A percentile compares a stretch with the other conserved stretches of the same genome.
phyloP scores from a whole-genome alignment of 208 protist genomes.

The Porcisia deanei region DNA sequence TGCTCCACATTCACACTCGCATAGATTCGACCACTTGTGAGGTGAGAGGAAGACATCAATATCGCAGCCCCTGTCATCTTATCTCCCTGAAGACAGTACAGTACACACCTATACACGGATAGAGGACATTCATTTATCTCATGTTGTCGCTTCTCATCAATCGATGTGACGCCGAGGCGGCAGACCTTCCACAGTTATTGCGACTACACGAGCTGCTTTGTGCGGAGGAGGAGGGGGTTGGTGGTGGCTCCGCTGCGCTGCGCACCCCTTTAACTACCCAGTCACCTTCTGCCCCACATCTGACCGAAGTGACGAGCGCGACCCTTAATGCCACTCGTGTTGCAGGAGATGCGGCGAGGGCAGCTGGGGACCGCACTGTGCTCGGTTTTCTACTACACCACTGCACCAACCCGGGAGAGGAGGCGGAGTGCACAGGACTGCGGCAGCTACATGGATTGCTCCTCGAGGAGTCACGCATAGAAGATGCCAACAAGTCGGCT shows the following conservation, averaged over 20 bases:
- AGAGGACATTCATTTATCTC: not conserved
- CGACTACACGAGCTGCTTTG: slow-evolving; percentile 12
- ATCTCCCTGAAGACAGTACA: not conserved
- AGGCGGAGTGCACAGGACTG: slow-evolving; percentile 17
- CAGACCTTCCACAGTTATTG: slow-evolving; percentile 26
- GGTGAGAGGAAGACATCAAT: not conserved
- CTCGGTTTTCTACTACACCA: slow-evolving; percentile 20
- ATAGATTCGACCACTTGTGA: not conserved
- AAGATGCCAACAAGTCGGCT: not conserved
- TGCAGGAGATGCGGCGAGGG: not conserved
- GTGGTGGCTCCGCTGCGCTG: not conserved
- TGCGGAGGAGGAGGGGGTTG: slow-evolving; percentile 15
- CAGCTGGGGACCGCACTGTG: not conserved
- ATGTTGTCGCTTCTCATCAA: slow-evolving; percentile 29
- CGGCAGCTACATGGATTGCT: slow-evolving; percentile 21
- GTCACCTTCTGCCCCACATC: not conserved
- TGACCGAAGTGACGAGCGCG: not conserved
- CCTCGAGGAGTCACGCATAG: not conserved
- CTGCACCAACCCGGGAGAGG: slow-evolving; percentile 17
- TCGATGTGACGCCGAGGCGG: slow-evolving; percentile 13
- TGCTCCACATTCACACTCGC: not conserved
- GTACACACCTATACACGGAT: not conserved
- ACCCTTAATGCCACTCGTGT: not conserved
- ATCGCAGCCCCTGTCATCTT: not conserved
- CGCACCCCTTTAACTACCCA: not conserved